These are phyloP conservation scores for Phytophthora rubi DNA, from an alignment of 352 stramenopile genomes.

Conservation along the genomic window DNA sequence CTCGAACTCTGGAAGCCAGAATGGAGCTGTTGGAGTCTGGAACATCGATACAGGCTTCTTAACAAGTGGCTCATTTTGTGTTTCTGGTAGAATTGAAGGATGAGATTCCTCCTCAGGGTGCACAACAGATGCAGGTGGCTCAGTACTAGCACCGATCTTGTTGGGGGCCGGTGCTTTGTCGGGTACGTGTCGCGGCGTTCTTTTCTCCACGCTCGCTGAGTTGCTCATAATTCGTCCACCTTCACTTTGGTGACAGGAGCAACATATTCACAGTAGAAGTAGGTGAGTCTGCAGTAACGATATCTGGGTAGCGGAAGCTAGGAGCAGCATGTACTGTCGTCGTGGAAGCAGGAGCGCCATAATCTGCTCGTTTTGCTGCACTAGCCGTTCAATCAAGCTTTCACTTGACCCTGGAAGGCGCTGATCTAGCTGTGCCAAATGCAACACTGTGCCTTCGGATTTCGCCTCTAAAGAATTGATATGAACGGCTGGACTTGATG, in stretches of 20 bases:
- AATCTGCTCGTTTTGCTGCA: constrained; percentile 42
- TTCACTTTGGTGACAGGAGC: constrained; percentile 2
- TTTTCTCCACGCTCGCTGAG: not conserved
- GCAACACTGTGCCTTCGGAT: not conserved
- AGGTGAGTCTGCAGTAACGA: not conserved
- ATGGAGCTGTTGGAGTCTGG: constrained; percentile 15
- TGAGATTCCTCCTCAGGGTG: not conserved
- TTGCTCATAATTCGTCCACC: not conserved
- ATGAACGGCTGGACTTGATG: not conserved
- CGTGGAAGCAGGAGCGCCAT: constrained; percentile 26
- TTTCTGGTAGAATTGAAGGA: not conserved
- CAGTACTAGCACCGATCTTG: not conserved
- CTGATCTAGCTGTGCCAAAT: not conserved
- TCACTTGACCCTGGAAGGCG: not conserved
- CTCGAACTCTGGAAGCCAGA: constrained; percentile 48
- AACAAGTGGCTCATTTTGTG: not conserved
- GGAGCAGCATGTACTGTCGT: constrained; percentile 7
- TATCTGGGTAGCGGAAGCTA: not conserved
- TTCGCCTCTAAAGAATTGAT: not conserved
- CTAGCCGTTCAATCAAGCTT: constrained; percentile 23
- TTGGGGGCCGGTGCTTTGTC: not conserved
- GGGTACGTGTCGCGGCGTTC: not conserved
- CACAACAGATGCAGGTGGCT: not conserved
- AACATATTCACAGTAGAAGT: not conserved
- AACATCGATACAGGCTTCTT: constrained; percentile 4